phyloP scores from a whole-genome alignment of 177 flowering plant species.

The Vitis hybrid region DNA sequence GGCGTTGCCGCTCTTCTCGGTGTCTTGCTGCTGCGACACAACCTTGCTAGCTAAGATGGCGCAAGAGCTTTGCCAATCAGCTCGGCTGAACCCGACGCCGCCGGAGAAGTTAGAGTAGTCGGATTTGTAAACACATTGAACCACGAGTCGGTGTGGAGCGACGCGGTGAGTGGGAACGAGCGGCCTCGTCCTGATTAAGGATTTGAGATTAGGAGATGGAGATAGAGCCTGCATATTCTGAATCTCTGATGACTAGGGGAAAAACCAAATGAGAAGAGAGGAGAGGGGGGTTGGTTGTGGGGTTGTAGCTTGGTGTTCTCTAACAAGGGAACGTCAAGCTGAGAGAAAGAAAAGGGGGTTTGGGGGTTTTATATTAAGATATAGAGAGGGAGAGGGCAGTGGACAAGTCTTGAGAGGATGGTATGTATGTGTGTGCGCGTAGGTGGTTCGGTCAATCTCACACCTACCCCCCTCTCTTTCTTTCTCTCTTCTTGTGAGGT shows the following conservation, averaged over 20 bases:
- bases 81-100: conserved; percentile 39
- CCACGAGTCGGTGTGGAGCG: conserved; percentile 3
- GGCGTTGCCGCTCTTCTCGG: conserved; percentile 29
- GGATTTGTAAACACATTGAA: conserved; percentile 22
- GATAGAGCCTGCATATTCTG: conserved; percentile 25
- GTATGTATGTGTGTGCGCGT: conserved; percentile 9
- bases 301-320: conserved; percentile 32
- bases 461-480: conserved; percentile 30
- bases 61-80: conserved; percentile 91
- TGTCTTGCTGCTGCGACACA: conserved; percentile 42
- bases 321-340: conserved; percentile 41
- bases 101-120: conserved; percentile 23
- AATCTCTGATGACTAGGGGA: neutral
- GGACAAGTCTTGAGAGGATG: conserved; percentile 11
- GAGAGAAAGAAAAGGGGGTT: conserved; percentile 16
- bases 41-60: conserved; percentile 80
- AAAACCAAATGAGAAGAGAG: neutral
- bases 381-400: neutral
- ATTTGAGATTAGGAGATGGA: conserved; percentile 13
- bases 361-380: conserved; percentile 24
- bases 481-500: neutral
- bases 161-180: neutral
- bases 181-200: neutral
- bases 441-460: conserved; percentile 34
- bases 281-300: neutral